Conservation (phyloP, 495 filamentous ascomycete genomes). For the Aspergillus ellipticus region DNA sequence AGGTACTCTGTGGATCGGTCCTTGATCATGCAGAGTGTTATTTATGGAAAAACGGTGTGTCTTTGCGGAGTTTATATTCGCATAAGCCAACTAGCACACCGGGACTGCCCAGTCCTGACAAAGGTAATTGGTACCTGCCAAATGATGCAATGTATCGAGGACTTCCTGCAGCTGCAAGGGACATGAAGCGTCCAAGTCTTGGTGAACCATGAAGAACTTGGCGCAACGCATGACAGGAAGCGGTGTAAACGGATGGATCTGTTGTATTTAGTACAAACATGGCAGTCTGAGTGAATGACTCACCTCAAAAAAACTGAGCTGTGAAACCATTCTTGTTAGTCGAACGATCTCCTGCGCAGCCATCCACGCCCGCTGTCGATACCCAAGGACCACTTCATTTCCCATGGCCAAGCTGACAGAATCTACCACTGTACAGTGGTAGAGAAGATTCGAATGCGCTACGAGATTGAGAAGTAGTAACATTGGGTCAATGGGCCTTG, state of each 20-base stretch:
- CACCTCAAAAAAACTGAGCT: constrained; percentile 39
- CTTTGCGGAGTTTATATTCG: too few species aligned
- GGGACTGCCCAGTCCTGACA: neutral
- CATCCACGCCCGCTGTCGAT: neutral
- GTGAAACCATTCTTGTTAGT: constrained; percentile 37
- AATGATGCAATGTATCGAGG: neutral
- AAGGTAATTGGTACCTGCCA: neutral
- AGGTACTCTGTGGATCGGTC: too few species aligned
- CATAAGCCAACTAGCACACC: too few species aligned
- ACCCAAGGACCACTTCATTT: neutral
- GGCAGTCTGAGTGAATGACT: neutral
- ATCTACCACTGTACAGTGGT: constrained; percentile 20
- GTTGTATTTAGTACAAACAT: neutral
- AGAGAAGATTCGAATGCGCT: constrained; percentile 34
- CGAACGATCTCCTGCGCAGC: constrained; percentile 41
- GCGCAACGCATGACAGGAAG: neutral
- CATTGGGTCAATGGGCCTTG: constrained; percentile 41
- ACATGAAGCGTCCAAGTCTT: neutral
- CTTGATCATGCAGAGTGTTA: too few species aligned
- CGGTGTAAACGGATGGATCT: neutral
- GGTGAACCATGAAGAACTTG: neutral
- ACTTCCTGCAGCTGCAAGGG: neutral
- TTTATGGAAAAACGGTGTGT: too few species aligned
- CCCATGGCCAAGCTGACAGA: neutral
- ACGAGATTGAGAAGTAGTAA: constrained; percentile 36